Conservation (phyloP, 306 rosid species). For the Neltuma alba region DNA sequence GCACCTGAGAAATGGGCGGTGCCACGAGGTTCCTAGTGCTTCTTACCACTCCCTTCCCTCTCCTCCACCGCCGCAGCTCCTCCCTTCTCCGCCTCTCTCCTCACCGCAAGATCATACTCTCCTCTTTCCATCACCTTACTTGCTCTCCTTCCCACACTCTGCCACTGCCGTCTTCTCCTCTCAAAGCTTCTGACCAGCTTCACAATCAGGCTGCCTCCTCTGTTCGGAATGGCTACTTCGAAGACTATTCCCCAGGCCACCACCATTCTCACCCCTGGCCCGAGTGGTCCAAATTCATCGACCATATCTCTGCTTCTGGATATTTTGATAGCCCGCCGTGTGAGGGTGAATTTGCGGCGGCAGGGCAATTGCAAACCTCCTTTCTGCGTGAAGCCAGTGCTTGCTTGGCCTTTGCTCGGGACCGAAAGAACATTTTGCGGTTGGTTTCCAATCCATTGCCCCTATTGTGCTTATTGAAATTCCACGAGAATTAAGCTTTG, state of each 20-base stretch:
- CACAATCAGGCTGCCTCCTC: background rate
- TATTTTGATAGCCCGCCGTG: constrained; percentile 32
- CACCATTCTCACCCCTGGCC: constrained; percentile 48
- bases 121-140: constrained; percentile 23
- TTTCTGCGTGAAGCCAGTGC: constrained; percentile 57
- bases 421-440: constrained; percentile 66
- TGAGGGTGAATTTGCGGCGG: constrained; percentile 37
- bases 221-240: background rate
- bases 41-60: constrained; percentile 53
- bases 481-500: background rate
- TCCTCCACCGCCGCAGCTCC: constrained; percentile 46
- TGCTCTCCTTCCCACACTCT: constrained; percentile 21
- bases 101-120: constrained; percentile 47
- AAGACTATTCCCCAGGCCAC: background rate
- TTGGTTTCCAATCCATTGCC: constrained; percentile 18
- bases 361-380: constrained; percentile 28
- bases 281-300: constrained; percentile 63
- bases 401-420: constrained; percentile 67
- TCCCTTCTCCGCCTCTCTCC: constrained; percentile 38
- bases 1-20: constrained; percentile 53
- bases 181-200: background rate
- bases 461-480: background rate
- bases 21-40: constrained; percentile 68
- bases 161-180: constrained; percentile 24
- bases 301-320: constrained; percentile 56